phyloP scores from a whole-genome alignment of 495 filamentous ascomycete species.

The Penicillium cinerascens region DNA sequence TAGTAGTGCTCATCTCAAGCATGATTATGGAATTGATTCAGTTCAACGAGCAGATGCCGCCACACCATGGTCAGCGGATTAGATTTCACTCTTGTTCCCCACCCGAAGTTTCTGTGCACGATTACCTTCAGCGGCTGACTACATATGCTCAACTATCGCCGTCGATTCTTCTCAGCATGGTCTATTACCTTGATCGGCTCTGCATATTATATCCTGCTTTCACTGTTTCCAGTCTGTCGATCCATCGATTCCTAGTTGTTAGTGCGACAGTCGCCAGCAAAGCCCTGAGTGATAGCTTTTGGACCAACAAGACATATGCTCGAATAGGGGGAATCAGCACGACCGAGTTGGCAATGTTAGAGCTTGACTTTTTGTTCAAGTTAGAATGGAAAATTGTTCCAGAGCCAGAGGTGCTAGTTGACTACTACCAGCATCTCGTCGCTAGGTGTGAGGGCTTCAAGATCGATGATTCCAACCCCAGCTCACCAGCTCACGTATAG shows the following conservation, averaged over 20 bases:
- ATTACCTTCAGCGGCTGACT: not conserved
- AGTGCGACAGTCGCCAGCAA: constrained; percentile 3
- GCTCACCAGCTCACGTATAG: too few relatives aligned
- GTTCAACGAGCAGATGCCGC: not conserved
- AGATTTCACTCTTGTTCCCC: not conserved
- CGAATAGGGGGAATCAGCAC: not conserved
- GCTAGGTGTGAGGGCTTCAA: constrained; percentile 59
- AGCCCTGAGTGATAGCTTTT: not conserved
- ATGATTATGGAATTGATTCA: not conserved
- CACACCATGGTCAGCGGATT: not conserved
- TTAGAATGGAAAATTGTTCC: constrained; percentile 95
- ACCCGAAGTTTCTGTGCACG: not conserved
- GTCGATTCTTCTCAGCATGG: not conserved
- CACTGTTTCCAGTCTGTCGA: not conserved
- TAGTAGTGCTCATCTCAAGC: not conserved
- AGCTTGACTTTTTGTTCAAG: constrained; percentile 83
- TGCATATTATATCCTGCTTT: not conserved
- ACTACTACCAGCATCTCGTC: constrained; percentile 84
- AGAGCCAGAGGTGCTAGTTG: constrained; percentile 80
- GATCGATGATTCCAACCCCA: constrained; percentile 30
- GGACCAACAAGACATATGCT: constrained; percentile 1
- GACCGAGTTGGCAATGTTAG: constrained; percentile 77
- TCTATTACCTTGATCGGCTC: not conserved
- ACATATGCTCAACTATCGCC: not conserved
- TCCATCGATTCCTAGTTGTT: not conserved